Evolutionary conservation across 495 filamentous ascomycete species (phyloP), one percentile per base, ranked within the genome.

Genomic region (Trichoderma gamsii): DNA sequence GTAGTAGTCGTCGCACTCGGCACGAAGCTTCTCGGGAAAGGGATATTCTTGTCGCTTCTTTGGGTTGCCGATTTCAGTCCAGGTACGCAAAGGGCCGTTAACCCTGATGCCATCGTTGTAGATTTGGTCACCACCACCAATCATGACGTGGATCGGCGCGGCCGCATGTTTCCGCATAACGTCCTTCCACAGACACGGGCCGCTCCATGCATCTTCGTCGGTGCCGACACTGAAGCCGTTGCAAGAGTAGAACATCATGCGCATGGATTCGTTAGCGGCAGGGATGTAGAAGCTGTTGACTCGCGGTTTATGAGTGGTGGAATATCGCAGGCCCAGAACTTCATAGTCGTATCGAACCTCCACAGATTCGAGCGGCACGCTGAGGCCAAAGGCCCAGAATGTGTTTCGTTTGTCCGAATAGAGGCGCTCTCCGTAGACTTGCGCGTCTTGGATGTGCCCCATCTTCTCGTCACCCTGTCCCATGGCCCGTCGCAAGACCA

Each of bases 221-320:
- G 92, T 97, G 63, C 92, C 93, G 32, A 97, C 91, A 52, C 90
- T 94, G 78, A 98, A 97, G 64, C 94, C 94, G 79, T 97, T 98
- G 79, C 93, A 97, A 35, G 92, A 96, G 79, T 96, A 89, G 79
- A 98, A 97, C 84, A 97, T 92, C 69, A 97, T 90, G 70, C 93
- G 87, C 93, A 98, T 97, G 27, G 90, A 93, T 77, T 97, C 88
- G 35, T 86, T 79, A 64, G 81, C 79, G 3, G 92, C 90, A 2
- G 94, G 94, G 18, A 96, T 85, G 65, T 84, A 89, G 76, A 97
- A 96, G 68, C 71, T 71, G 69, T 84, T 83, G 38, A 79, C 76
- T 64, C 73, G 72, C n/a, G 77, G 78, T 70, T 86, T 82, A 27
- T 78, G 79, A 35, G 73, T 66, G 74, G 79, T 76, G 25, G 75